Evolutionary conservation across 179 eudicot genomes (phyloP), one percentile per base, ranked within the genome.

Genomic region (Drosera spatulata): DNA sequence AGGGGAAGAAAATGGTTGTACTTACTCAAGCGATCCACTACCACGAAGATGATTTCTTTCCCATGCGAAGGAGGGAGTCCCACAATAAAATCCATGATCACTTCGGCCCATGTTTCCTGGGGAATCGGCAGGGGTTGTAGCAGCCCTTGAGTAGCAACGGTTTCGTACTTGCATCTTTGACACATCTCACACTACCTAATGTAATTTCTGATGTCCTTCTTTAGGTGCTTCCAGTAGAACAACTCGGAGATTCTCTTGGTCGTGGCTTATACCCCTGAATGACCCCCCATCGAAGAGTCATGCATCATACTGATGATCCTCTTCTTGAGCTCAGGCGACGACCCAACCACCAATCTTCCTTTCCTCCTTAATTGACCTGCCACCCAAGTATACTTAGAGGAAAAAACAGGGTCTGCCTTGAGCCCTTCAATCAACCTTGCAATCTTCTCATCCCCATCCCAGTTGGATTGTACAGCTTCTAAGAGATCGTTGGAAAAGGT

Each of bases 91-190:
- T 60, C 54, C 54, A 60, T 44, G 39, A 41, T 44, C 7, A 60
- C 8, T 14, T 48, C 63, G 4, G 22, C 7, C 63, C 63, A 60
- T 3, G 8, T 13, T 3, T 11, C 12, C 11, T 22, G 12, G 1
- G 63, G 63, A 9, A 60, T 60, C 14, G 63, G 53, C 11, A 60
- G 41, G 38, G 63, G 38, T 13, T 60, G 52, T 5, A 60, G n/a
- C 6, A 60, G 8, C 13, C 43, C 60, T 5, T 39, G 42, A 38
- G 60, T 6, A 8, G 41, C 44, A 4, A 7, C 4, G 14, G 60
- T 5, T 12, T 60, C 53, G 39, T 45, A 60, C 41, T 60, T 60
- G 9, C 52, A 46, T 46, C 53, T 10, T 2, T 60, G 52, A 39
- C 63, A 60, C 6, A 39, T 43, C 8, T 5, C 39, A 60, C 63